These are phyloP conservation scores for Thraustotheca clavata DNA, from an alignment of 352 stramenopile species.

Conservation along the genomic window DNA sequence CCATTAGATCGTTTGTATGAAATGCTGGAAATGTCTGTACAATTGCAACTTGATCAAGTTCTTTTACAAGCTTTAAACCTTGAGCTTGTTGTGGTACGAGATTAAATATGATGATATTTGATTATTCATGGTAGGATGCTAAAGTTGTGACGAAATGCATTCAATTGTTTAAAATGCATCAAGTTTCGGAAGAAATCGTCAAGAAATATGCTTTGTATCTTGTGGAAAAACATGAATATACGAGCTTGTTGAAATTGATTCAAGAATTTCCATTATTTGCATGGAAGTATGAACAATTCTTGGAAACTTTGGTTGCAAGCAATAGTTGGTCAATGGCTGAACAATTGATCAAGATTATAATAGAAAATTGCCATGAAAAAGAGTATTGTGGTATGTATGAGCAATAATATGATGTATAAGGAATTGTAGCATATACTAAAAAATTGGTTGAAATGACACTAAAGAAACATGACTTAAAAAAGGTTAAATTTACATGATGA, in stretches of 20 bases:
- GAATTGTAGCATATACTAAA: background rate
- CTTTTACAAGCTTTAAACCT: no score
- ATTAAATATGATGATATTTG: background rate
- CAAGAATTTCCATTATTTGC: background rate
- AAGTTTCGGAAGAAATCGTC: background rate
- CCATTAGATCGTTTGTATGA: no score
- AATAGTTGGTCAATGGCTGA: conserved; percentile 20
- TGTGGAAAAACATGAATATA: background rate
- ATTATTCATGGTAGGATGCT: conserved; percentile 3
- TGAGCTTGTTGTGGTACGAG: background rate
- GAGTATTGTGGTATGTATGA: background rate
- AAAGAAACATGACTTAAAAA: conserved; percentile 10
- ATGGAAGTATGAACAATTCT: background rate
- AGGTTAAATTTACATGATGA: background rate
- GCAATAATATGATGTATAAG: no score
- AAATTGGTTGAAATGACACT: background rate
- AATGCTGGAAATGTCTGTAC: no score
- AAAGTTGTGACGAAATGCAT: conserved; percentile 10
- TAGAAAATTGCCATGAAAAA: background rate
- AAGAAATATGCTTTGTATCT: background rate
- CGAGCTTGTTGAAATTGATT: conserved; percentile 3
- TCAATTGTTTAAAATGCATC: background rate
- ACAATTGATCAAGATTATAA: conserved; percentile 8
- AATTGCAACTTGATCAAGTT: no score
- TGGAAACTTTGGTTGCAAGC: background rate